Conservation (phyloP, 164 flowering plant genomes). For the Vitis cinerea region DNA sequence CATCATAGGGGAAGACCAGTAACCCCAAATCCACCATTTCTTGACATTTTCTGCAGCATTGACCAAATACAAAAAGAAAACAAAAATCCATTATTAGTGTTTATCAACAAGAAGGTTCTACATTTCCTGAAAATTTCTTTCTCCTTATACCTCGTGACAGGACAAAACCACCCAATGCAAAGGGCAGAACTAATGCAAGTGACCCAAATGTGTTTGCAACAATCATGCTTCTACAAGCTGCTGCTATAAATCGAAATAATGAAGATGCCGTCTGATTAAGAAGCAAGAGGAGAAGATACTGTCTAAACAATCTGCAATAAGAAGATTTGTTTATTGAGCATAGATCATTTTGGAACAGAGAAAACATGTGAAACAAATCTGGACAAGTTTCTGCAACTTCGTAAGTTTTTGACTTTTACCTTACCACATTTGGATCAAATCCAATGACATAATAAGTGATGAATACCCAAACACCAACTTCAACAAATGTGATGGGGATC, state of each 20-base stretch:
- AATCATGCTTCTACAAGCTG: constrained; percentile 21
- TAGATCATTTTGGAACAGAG: too few relatives aligned
- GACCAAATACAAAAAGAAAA: not conserved
- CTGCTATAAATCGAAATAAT: constrained; percentile 27
- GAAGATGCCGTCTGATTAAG: constrained; percentile 32
- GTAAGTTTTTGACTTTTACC: constrained; percentile 27
- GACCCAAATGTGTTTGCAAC: constrained; percentile 30
- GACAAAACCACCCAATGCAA: constrained; percentile 24
- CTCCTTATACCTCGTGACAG: constrained; percentile 24
- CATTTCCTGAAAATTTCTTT: not conserved
- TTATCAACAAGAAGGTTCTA: too few relatives aligned
- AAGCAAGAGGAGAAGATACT: constrained; percentile 21
- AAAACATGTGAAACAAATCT: too few relatives aligned
- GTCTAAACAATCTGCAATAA: constrained; percentile 27
- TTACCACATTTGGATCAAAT: constrained; percentile 51
- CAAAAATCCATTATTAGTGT: not conserved
- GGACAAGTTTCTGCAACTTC: too few relatives aligned
- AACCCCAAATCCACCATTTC: too few relatives aligned
- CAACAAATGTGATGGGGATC: constrained; percentile 55
- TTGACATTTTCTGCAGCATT: too few relatives aligned
- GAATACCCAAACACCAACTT: constrained; percentile 47
- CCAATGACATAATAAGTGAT: constrained; percentile 62
- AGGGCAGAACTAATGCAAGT: constrained; percentile 12
- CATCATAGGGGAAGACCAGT: too few relatives aligned
- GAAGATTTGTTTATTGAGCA: not conserved